Conservation (phyloP, 2,329 filamentous ascomycete genomes). For the Fusarium chlamydosporum region DNA sequence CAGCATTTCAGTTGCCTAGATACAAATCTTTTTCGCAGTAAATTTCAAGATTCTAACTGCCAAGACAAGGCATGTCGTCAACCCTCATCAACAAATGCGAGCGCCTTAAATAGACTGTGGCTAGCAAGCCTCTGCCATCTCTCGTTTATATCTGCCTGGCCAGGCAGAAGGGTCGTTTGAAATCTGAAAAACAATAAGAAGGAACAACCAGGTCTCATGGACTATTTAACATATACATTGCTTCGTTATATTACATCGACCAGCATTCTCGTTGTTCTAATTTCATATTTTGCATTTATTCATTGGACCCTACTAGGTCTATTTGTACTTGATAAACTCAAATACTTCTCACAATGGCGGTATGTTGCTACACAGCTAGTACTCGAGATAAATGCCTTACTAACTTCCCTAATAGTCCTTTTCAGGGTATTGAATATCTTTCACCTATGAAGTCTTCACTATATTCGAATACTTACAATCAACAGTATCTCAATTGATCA, state of each 20-base stretch:
- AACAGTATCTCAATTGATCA: constrained; percentile 31
- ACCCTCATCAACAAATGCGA: background rate
- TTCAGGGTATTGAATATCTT: constrained; percentile 23
- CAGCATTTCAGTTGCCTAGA: too few species aligned
- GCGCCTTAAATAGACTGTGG: too few species aligned
- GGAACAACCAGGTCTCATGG: background rate
- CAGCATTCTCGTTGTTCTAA: too few species aligned
- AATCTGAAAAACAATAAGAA: fast-evolving
- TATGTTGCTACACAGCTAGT: background rate
- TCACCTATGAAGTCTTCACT: background rate
- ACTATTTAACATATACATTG: background rate
- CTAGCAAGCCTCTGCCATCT: background rate
- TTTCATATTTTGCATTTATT: too few species aligned
- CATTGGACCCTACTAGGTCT: background rate
- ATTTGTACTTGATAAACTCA: background rate
- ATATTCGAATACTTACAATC: background rate
- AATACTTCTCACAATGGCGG: constrained; percentile 9
- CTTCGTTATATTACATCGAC: too few species aligned
- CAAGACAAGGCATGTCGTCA: background rate
- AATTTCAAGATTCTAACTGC: background rate
- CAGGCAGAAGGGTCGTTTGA: constrained; percentile 10
- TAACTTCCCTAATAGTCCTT: background rate
- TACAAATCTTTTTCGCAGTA: background rate
- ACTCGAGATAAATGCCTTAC: fast-evolving
- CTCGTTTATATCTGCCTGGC: constrained; percentile 13